These are phyloP conservation scores for Fraxinus xanthoxyloides DNA, from an alignment of 305 asterid species.

Conservation along the genomic window DNA sequence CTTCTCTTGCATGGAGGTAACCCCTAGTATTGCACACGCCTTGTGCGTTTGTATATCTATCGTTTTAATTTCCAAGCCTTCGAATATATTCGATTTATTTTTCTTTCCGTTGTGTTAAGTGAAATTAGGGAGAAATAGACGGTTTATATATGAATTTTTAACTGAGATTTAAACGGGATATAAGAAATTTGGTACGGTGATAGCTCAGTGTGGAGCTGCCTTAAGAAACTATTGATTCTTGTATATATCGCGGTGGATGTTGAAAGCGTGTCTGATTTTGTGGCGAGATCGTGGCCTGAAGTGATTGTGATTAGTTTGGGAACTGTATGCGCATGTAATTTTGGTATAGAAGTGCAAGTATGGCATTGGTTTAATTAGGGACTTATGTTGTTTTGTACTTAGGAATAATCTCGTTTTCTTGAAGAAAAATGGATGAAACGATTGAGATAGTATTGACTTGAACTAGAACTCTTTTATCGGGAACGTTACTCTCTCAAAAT, in stretches of 20 bases:
- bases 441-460: neutral
- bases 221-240: neutral
- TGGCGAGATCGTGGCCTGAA: neutral
- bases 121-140: neutral
- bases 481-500: neutral
- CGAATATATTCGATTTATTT: neutral
- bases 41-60: neutral
- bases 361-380: neutral
- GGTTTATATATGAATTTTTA: neutral
- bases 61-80: neutral
- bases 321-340: neutral
- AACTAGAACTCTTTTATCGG: neutral
- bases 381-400: neutral
- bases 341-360: neutral
- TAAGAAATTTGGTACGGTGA: neutral
- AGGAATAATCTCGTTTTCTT: neutral
- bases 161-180: neutral
- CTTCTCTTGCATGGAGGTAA: constrained; percentile 83
- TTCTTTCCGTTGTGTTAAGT: neutral
- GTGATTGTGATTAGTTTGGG: neutral
- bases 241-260: neutral
- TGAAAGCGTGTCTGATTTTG: neutral
- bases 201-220: neutral
- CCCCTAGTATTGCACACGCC: neutral
- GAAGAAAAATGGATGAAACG: neutral